Conservation (phyloP, 371 early-diverging fungal genomes). For the Mortierella sp. region DNA sequence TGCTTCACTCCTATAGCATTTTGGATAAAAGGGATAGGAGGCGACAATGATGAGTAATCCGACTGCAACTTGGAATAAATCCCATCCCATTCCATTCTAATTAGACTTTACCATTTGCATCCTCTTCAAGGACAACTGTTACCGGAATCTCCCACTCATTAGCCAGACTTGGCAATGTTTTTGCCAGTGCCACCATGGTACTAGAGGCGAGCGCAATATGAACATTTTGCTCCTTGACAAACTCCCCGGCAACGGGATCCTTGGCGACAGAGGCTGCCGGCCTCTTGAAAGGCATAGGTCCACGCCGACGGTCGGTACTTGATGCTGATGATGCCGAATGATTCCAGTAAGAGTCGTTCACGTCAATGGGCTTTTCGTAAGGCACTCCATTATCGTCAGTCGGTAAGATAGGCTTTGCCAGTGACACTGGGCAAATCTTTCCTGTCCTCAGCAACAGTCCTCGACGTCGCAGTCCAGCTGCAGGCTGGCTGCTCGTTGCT, state of each 20-base stretch:
- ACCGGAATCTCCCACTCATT: slow-evolving; percentile 58
- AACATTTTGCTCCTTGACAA: slow-evolving; percentile 39
- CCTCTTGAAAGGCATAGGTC: slow-evolving; percentile 24
- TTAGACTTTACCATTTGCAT: slow-evolving; percentile 27
- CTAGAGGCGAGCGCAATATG: slow-evolving; percentile 50
- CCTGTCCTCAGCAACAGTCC: slow-evolving; percentile 41
- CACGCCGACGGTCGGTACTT: slow-evolving; percentile 19
- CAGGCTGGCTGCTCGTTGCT: background rate
- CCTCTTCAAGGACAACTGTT: slow-evolving; percentile 40
- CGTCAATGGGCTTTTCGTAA: slow-evolving; percentile 27
- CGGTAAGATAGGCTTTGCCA: slow-evolving; percentile 46
- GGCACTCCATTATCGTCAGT: slow-evolving; percentile 56
- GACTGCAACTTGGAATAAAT: background rate
- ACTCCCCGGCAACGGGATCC: slow-evolving; percentile 28
- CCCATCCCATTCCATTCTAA: background rate
- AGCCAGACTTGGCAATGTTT: slow-evolving; percentile 34
- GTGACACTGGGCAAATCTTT: slow-evolving; percentile 42
- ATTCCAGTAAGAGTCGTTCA: slow-evolving; percentile 37
- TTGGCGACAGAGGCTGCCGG: slow-evolving; percentile 24
- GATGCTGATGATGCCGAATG: background rate
- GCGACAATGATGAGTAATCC: background rate
- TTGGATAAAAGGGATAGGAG: background rate
- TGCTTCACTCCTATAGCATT: slow-evolving; percentile 27
- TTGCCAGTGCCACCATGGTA: slow-evolving; percentile 36
- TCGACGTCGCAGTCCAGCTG: slow-evolving; percentile 2